Evolutionary conservation across 2,329 filamentous ascomycete genomes (phyloP), one percentile per base, ranked within the genome.

Genomic region (Penicillium glabrum): DNA sequence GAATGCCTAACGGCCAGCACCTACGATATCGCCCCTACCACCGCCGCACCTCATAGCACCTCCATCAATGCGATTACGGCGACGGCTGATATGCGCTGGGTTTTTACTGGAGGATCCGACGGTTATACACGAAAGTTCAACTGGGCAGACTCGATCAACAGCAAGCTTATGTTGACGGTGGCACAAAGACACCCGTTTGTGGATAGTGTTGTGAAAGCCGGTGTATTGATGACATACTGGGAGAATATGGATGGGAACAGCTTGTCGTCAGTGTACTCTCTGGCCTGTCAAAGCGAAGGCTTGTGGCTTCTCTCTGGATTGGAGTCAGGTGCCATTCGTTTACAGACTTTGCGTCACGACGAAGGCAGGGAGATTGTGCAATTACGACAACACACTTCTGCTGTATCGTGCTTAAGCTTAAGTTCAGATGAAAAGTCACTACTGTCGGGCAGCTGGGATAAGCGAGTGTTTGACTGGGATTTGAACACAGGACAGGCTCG

Each of bases 91-190:
- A 88, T 97, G 81, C 86, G 92, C 54, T 98, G 92, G 84, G 93
- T 96, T 73, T 93, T 98, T 72, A 96, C 89, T 11, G 95, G 95
- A 37, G 95, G 95, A 1, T 89, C 90, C 0, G 95, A 99, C 76
- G 93, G 95, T 47, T 99, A 96, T 70, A 93, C 99, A 61, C 86
- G 95, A 56, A 98, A 97, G 74, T 98, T 96, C 77, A 96, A 99
- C 72, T 96, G 95, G 73, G 88, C 90, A 3, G 91, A 92, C 35
- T 97, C 95, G 5, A 93, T 96, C 64, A 99, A 99, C 71, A 92
- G 92, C 62, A 97, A 96, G 76, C 85, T 95, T 33, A 87, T 93
- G 59, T 80, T 99, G 67, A 99, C 95, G 0, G 95, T 99, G 6
- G 95, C 95, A 31, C 95, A 99, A 77, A 84, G 90, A 48, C 95